Percentiles rank a stretch among this genome's conserved stretches.
Evolutionary conservation across 2,329 filamentous ascomycete species (phyloP).

Genomic region (Fusarium cyanostomum): DNA sequence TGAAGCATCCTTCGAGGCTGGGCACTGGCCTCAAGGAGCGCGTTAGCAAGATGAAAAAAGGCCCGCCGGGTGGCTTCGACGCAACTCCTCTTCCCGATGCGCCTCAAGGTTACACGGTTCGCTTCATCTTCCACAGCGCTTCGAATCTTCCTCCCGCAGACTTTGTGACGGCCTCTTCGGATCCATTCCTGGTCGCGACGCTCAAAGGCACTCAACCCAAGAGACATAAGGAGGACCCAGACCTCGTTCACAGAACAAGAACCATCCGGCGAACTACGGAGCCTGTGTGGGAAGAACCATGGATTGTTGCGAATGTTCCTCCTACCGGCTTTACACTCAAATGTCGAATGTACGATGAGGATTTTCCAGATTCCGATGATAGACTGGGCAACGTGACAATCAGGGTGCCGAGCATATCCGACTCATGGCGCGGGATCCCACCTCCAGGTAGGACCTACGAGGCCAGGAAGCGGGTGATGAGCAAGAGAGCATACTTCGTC

Average conservation of each 20-base stretch:
- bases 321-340: constrained; percentile 84
- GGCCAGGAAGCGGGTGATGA: constrained; percentile 85
- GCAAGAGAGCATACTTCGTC: constrained; percentile 84
- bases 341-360: constrained; percentile 89
- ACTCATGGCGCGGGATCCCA: constrained; percentile 74
- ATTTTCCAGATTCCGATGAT: constrained; percentile 86
- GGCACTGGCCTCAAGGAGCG: constrained; percentile 39
- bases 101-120: constrained; percentile 82
- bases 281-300: constrained; percentile 84
- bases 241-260: constrained; percentile 76
- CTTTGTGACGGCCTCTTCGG: constrained; percentile 78
- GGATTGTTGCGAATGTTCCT: constrained; percentile 89
- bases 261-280: constrained; percentile 78
- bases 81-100: constrained; percentile 78
- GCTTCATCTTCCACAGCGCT: constrained; percentile 85
- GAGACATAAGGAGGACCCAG: constrained; percentile 87
- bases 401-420: constrained; percentile 65
- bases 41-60: constrained; percentile 41
- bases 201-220: constrained; percentile 75
- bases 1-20: constrained; percentile 14
- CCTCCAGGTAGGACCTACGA: constrained; percentile 68
- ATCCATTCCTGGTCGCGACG: constrained; percentile 84
- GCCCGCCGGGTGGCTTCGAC: constrained; percentile 81
- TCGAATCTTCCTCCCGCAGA: constrained; percentile 85
- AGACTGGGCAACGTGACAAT: constrained; percentile 87